Evolutionary conservation across 1,284 basidiomycete genomes (phyloP), one percentile per base, ranked within the genome.

Genomic region (Trichosporon sp.): DNA sequence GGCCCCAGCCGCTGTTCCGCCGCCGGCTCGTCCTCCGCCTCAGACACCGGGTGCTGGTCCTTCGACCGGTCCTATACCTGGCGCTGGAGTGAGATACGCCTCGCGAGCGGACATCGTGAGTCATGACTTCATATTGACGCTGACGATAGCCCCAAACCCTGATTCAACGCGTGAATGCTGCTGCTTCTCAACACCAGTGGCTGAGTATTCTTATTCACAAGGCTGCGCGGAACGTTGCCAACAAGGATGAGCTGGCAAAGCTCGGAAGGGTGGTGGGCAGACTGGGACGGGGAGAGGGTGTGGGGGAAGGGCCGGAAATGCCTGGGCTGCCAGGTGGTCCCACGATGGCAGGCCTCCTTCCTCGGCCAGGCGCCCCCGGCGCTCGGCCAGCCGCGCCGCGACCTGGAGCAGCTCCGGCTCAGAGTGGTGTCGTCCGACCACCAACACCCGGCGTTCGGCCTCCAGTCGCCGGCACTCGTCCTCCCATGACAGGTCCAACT

Each of bases 181-280:
- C 77, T 3, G 77, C 77, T 0, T 65, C 73, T 0, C 70, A 71
- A 40, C 69, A 74, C 52, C 72, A 71, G 3, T 79, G 77, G 77
- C 68, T 79, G 0, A 74, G 74, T 1, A 65, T 74, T 4, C 65
- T 79, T 27, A 79, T 79, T 27, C 77, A 79, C 70, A 79, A 78
- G 67, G 77, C 77, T 1, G 77, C 77, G n/a, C 67, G 75, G 23
- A 73, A 70, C 56, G 69, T 69, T 5, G 77, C 77, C 3, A 73
- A 66, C 58, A 76, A 76, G 60, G 76, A 76, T 27, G 77, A 79
- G 65, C 66, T 79, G 25, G 74, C 75, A 4, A 73, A 75, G 32
- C 64, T 79, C 3, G 76, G 75, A 4, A 69, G 73, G 6, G 73
- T 76, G 0, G 77, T 79, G 0, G 74, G 68, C 0, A 66, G 74